A percentile compares a stretch with the other conserved stretches of the same genome.
Conservation (phyloP, 2,329 filamentous ascomycete species). For the Diaporthe sp. region DNA sequence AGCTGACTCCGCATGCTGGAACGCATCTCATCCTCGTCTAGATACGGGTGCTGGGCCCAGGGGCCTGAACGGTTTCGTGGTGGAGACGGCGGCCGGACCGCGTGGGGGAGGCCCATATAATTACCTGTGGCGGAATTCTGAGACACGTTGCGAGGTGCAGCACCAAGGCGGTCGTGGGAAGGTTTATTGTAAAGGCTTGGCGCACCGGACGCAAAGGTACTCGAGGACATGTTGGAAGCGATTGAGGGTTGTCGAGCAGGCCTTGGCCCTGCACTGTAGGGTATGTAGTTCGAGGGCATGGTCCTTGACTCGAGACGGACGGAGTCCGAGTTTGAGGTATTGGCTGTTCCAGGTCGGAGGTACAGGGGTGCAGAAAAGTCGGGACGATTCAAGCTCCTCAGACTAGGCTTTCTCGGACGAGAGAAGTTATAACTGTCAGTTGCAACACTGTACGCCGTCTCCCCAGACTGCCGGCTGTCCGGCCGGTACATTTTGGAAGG, state of each 20-base stretch:
- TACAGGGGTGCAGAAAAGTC: constrained; percentile 32
- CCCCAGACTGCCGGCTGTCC: constrained; percentile 48
- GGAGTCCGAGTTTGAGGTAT: constrained; percentile 38
- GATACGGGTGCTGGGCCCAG: constrained; percentile 55
- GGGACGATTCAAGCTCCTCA: constrained; percentile 50
- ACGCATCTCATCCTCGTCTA: constrained; percentile 65
- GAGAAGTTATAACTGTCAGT: constrained; percentile 68
- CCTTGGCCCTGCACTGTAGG: constrained; percentile 34
- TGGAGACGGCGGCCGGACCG: constrained; percentile 38
- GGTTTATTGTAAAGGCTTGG: constrained; percentile 38
- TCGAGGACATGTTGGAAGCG: constrained; percentile 38
- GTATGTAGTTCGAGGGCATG: constrained; percentile 21
- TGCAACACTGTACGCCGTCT: constrained; percentile 49
- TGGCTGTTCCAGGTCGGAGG: constrained; percentile 38
- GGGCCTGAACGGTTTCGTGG: constrained; percentile 37
- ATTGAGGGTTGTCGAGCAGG: constrained; percentile 35
- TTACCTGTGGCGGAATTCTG: constrained; percentile 40
- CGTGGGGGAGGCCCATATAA: constrained; percentile 40
- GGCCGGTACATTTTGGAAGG: constrained; percentile 46
- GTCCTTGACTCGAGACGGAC: constrained; percentile 36
- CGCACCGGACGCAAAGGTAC: constrained; percentile 33
- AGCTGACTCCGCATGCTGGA: constrained; percentile 70
- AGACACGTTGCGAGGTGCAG: constrained; percentile 40
- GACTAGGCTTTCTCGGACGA: constrained; percentile 68
- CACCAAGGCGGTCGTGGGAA: constrained; percentile 38